Conservation (phyloP, 2,329 filamentous ascomycete species). For the Celoporthe dispersa region DNA sequence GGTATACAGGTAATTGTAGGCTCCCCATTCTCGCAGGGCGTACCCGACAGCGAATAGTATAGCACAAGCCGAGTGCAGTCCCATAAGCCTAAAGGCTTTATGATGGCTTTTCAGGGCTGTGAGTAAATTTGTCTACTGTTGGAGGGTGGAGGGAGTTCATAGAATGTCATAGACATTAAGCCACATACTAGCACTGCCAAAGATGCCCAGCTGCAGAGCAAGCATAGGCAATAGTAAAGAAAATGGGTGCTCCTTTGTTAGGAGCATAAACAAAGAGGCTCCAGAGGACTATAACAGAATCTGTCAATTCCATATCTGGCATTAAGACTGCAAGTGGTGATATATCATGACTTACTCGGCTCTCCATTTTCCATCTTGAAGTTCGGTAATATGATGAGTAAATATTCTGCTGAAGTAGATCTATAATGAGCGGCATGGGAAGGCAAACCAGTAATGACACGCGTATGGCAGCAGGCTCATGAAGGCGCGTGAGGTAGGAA, state of each 20-base stretch:
- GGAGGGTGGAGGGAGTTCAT: too few relatives aligned
- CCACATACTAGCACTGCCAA: slow-evolving; percentile 54
- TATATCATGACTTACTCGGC: not conserved
- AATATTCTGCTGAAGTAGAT: not conserved
- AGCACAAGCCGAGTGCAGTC: slow-evolving; percentile 55
- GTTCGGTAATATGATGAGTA: not conserved
- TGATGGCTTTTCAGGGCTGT: slow-evolving; percentile 47
- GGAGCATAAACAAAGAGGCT: slow-evolving; percentile 56
- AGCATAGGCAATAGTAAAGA: slow-evolving; percentile 54
- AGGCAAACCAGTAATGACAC: not conserved
- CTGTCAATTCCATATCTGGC: not conserved
- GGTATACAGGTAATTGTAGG: slow-evolving; percentile 50
- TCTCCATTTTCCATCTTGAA: not conserved
- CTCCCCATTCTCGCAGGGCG: slow-evolving; percentile 54
- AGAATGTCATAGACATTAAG: not conserved
- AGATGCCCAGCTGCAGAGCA: slow-evolving; percentile 52
- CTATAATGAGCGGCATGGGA: not conserved
- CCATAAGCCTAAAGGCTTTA: slow-evolving; percentile 54
- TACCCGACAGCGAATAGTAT: slow-evolving; percentile 59
- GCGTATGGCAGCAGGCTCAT: not conserved
- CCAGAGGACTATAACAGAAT: not conserved
- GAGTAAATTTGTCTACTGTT: not conserved
- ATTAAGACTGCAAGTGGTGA: not conserved
- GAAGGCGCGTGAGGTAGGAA: not conserved
- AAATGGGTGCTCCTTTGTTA: slow-evolving; percentile 56